Conservation (phyloP, 1,284 basidiomycete species). For the Naganishia sp. region DNA sequence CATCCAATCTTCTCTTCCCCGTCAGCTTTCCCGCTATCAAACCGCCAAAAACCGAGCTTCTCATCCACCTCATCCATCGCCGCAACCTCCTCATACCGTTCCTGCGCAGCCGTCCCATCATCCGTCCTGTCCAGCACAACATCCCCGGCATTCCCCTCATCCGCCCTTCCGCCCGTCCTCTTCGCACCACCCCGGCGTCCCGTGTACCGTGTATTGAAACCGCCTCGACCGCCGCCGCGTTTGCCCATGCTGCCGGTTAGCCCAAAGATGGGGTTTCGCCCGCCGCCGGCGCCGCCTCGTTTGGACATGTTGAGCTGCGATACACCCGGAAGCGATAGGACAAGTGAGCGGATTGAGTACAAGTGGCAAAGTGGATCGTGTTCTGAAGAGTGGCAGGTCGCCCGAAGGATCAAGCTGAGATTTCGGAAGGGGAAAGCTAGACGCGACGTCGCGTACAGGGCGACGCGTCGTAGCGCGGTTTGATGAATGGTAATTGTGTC, state of each 20-base stretch:
- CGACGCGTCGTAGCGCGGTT: too few relatives aligned
- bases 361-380: too few relatives aligned
- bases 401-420: too few relatives aligned
- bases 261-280: constrained; percentile 41
- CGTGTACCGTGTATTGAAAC: constrained; percentile 52
- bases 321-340: too few relatives aligned
- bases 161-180: constrained; percentile 39
- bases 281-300: constrained; percentile 19
- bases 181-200: constrained; percentile 40
- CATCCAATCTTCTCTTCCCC: constrained; percentile 77
- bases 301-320: constrained; percentile 17
- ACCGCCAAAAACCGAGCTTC: constrained; percentile 80
- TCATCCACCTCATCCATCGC: constrained; percentile 86
- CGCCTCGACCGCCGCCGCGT: constrained; percentile 44
- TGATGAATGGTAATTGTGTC: too few relatives aligned
- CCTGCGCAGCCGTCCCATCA: constrained; percentile 78
- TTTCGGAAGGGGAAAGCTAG: too few relatives aligned
- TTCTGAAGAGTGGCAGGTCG: too few relatives aligned
- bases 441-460: too few relatives aligned
- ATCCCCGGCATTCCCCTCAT: constrained; percentile 47
- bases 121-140: constrained; percentile 71
- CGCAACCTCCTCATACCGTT: constrained; percentile 75
- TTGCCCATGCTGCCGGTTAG: constrained; percentile 56
- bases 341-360: too few relatives aligned
- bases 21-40: constrained; percentile 62